A percentile compares a stretch with the other conserved stretches of the same genome.
Evolutionary conservation across 352 stramenopile genomes (phyloP).

Genomic region (Globisporangium uncinulatum): DNA sequence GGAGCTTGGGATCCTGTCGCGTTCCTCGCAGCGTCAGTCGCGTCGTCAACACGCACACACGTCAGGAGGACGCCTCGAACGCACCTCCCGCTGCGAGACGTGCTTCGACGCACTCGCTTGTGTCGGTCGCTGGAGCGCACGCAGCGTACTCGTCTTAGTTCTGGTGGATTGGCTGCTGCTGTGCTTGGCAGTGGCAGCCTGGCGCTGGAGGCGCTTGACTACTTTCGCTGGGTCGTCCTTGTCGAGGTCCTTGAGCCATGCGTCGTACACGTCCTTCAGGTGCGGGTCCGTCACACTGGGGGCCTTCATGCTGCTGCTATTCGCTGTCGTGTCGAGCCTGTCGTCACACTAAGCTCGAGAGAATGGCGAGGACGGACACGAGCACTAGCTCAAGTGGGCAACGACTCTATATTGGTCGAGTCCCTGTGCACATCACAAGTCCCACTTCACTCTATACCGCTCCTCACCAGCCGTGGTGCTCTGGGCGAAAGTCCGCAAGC

Average conservation of each 20-base stretch:
- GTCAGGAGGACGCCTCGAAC: not conserved
- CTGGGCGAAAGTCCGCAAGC: conserved; percentile 49
- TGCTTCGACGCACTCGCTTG: conserved; percentile 45
- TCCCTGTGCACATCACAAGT: not conserved
- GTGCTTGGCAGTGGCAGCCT: not conserved
- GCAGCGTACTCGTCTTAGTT: conserved; percentile 24
- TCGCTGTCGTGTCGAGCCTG: too few relatives aligned
- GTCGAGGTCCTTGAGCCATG: conserved; percentile 37
- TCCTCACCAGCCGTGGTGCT: conserved; percentile 42
- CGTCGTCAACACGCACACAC: not conserved
- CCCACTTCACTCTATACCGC: not conserved
- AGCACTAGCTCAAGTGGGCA: not conserved
- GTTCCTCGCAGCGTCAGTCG: not conserved
- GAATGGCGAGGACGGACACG: not conserved
- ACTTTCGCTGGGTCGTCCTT: conserved; percentile 28
- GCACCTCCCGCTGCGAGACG: conserved; percentile 19
- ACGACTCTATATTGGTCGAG: not conserved
- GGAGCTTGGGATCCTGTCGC: conserved; percentile 8
- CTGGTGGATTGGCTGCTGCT: not conserved
- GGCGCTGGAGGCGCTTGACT: conserved; percentile 16
- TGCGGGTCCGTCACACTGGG: conserved; percentile 12
- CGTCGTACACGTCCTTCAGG: conserved; percentile 30
- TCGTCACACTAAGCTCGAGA: not conserved
- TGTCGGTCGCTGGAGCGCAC: conserved; percentile 37
- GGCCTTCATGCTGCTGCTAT: not conserved